Evolutionary conservation across 768 basidiomycete genomes (phyloP), one percentile per base, ranked within the genome.

Genomic region (Pleurotus ostreatus): DNA sequence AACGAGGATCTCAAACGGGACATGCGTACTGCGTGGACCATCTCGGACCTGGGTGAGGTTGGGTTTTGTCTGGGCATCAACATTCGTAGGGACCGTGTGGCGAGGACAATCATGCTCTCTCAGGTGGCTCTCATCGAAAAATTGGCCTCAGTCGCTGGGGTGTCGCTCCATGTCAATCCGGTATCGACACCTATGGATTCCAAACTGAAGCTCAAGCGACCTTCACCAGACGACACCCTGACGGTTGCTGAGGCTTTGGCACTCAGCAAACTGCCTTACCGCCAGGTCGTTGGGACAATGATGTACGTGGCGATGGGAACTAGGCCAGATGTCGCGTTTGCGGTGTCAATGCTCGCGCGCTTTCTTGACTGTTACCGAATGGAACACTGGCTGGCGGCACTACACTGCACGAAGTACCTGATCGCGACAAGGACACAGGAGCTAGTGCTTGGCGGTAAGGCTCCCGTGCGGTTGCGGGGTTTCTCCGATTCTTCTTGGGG

Each of bases 311-410:
- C 62, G 2, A 55, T 66, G n/a, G 57, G 47, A 0, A 66, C 68
- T 2, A 47, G 61, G 0, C 67, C 65, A 0, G 68, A 71, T 55
- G 67, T 71, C 11, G 18, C 61, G 2, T 66, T 59, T 55, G 61
- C 68, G 5, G 65, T 70, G 1, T 59, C 60, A 22, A 46, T 60
- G 43, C 49, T 72, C 2, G 62, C 63, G 2, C 65, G 69, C 59
- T 75, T 63, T 49, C 60, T 70, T 2, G 67, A 70, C 45, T 60
- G 52, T 53, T 70, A 62, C 37, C 37, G 62, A 0, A 46, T 13
- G 7, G 26, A 26, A 26, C 26, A 26, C 26, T 26, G 26, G 26
- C 6, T 26, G 6, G 26, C 26, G 5, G 26, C 26, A 26, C 26
- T 26, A 20, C 20, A 20, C 20, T 20, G 20, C 20, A 20, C 20